Base-by-base conservation (phyloP, 768 basidiomycete genomes). In the Lactifluus echinatus region DNA sequence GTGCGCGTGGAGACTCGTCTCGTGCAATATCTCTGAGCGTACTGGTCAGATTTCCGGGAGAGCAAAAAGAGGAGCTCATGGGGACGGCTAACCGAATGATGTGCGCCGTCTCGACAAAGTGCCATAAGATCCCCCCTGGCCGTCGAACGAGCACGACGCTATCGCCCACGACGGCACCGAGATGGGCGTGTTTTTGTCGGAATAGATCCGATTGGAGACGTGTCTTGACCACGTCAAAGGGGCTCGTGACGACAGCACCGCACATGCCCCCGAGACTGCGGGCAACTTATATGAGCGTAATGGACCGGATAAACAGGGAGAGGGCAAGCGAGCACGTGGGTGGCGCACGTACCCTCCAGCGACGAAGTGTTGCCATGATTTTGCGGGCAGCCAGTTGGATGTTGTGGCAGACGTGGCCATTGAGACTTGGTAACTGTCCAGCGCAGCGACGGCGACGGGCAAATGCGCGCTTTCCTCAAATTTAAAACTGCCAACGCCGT, bases 211-310 rank as follows among this genome's bases (percentile, higher is more conserved):
- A 95, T 72, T 99, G 96, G 7, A 98, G 75, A 3, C 96, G 86
- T 42, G 96, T 99, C 74, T 97, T 98, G 61, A 98, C 93, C 31
- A 99, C 93, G 71, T 99, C 96, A 65, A 99, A 95, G 0, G 96
- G 95, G 43, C 92, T 93, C 0, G 96, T 99, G 3, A 97, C 85
- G 57, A 96, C 87, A 17, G 93, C 93, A 33, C 95, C 96, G 66
- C 91, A 91, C 93, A 98, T 95, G 39, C 94, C 96, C 24, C 95
- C 96, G 17, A 97, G 74, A 21, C 95, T 97, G 54, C 17, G 50
- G 11, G 57, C 24, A 17, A 26, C 4, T 26, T 6, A 12, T 1
- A 44, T 44, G 23, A 44, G 43, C 43, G 11, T 26, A 5, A 5
- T 31, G 4, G 4, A n/a, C n/a, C n/a, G 21, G 14, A 19, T n/a